Evolutionary conservation across 1,139 yeast genomes (phyloP), one percentile per base, ranked within the genome.

Genomic region (Kodamaea ohmeri): DNA sequence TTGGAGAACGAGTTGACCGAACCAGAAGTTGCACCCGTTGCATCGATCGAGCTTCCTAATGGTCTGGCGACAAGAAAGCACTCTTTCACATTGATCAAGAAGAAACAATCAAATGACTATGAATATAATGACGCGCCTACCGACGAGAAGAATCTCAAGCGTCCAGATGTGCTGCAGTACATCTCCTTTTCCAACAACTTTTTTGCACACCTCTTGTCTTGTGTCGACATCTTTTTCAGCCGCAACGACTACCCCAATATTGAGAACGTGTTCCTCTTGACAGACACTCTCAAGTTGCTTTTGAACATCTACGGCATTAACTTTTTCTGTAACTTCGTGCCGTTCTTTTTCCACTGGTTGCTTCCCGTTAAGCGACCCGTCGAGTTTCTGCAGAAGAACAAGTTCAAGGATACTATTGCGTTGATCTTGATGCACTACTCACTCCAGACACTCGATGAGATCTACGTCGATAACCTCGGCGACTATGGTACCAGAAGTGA

Each of bases 321-420:
- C 45, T 69, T 74, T 27, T 48, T 71, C 12, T 61, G 58, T 42
- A 73, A 73, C 48, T 72, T 67, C 36, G 47, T 75, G 6, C 76
- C 79, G 4, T 73, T 66, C 48, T 71, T 73, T 48, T 65, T 63
- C 45, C 67, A 67, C 43, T 75, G 80, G 79, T 61, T 63, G 34
- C 42, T 64, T 31, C 52, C 58, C 11, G 40, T 48, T 15, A 36
- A 31, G 36, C 25, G 34, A 9, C 43, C 44, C 14, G 38, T 41
- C 4, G 50, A 48, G 19, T 46, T 50, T 25, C 41, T 43, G 5
- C 49, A 44, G 17, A 39, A 46, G 27, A 38, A 47, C 13, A 51
- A 48, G 25, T 45, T 58, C 11, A 60, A 54, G 36, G 75, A 71
- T 35, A 60, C 73, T 3, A 50, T 67, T 38, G 72, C 69, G 3